These are phyloP conservation scores for Jacaranda mimosifolia DNA, from an alignment of 257 asterid genomes.

Conservation along the genomic window DNA sequence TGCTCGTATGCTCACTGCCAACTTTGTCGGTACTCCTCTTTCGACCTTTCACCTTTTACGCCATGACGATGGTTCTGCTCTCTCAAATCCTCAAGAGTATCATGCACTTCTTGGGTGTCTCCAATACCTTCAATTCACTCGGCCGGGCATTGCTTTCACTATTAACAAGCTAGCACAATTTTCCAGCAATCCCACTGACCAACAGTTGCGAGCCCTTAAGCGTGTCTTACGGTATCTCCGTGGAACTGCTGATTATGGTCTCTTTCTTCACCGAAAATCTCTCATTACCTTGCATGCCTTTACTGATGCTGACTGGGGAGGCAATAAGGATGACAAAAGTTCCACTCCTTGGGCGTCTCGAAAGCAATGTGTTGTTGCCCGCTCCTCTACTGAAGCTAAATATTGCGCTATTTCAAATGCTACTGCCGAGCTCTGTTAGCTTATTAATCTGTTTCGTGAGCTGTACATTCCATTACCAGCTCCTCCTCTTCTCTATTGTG, in stretches of 20 bases:
- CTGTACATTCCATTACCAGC: background rate
- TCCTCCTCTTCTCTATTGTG: background rate
- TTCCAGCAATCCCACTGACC: background rate
- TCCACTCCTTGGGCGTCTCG: background rate
- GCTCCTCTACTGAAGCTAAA: background rate
- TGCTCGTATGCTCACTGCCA: background rate
- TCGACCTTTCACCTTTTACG: background rate
- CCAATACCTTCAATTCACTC: background rate
- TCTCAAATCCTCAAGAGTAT: background rate
- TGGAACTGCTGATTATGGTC: background rate
- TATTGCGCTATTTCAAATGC: background rate
- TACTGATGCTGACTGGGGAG: background rate
- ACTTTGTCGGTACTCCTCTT: background rate
- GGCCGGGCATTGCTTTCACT: background rate
- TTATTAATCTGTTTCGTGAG: background rate
- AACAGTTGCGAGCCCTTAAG: background rate
- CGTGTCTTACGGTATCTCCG: background rate
- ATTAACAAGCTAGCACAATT: background rate
- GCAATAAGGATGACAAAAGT: background rate
- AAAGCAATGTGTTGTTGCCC: background rate
- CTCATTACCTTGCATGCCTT: background rate
- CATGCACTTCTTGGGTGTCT: background rate
- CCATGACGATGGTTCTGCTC: background rate
- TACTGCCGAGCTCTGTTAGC: background rate
- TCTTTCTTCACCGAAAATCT: background rate